Conservation (phyloP, 2,329 filamentous ascomycete genomes). For the Penicillium polonicum region DNA sequence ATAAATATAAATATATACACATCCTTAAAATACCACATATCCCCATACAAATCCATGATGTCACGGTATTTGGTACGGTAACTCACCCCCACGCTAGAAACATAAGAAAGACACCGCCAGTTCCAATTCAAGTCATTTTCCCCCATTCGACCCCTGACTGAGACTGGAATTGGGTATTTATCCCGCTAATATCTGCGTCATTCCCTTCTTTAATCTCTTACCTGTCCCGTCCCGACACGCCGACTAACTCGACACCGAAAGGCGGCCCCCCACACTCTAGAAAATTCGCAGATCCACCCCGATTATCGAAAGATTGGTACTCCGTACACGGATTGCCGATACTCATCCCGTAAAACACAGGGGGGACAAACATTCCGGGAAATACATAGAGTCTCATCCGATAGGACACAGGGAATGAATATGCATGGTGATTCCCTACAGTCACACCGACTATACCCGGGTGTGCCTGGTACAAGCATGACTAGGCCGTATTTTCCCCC, state of each 20-base stretch:
- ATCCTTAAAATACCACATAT: neutral
- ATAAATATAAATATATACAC: too few species aligned
- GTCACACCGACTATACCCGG: neutral
- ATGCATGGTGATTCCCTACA: neutral
- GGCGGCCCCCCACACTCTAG: slow-evolving; percentile 1
- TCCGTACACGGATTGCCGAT: slow-evolving; percentile 1
- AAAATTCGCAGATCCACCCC: slow-evolving; percentile 1
- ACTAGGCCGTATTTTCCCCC: neutral
- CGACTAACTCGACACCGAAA: neutral
- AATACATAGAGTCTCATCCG: neutral
- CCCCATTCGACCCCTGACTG: neutral
- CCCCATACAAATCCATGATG: neutral
- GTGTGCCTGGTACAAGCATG: neutral
- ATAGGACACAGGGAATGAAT: neutral
- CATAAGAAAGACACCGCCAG: slow-evolving; percentile 2
- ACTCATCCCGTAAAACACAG: neutral
- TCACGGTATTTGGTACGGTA: slow-evolving; percentile 4
- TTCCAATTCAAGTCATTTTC: neutral
- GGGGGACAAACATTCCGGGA: neutral
- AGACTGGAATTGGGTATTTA: neutral
- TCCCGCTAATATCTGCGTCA: neutral
- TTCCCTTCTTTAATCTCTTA: neutral
- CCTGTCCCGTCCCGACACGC: neutral
- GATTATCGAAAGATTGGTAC: neutral
- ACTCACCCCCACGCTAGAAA: slow-evolving; percentile 10